These are phyloP conservation scores for Globisporangium camurandrum DNA, from an alignment of 352 stramenopile species.

Conservation along the genomic window DNA sequence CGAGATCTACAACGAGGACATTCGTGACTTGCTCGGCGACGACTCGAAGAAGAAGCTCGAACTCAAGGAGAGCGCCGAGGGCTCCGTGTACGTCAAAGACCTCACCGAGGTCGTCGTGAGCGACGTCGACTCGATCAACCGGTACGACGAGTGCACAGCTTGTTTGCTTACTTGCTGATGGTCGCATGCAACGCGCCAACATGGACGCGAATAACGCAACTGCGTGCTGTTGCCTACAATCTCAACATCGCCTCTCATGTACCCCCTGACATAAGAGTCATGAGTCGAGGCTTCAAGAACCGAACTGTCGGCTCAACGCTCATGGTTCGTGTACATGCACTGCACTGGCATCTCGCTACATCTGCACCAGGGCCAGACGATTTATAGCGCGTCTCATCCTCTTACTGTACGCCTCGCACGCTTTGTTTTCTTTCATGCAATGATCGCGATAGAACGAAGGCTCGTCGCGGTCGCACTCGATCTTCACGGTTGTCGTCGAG, in stretches of 20 bases:
- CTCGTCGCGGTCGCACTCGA: constrained; percentile 78
- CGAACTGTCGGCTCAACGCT: constrained; percentile 69
- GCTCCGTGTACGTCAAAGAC: constrained; percentile 86
- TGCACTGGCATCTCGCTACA: background rate
- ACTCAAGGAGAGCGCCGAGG: constrained; percentile 77
- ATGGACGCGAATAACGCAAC: no score
- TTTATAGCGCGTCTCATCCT: background rate
- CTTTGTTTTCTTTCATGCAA: no score
- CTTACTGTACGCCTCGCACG: background rate
- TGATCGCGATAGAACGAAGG: constrained; percentile 46
- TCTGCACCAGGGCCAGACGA: no score
- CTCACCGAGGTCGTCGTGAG: constrained; percentile 78
- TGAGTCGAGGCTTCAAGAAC: constrained; percentile 82
- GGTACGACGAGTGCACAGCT: no score
- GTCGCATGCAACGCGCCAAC: no score
- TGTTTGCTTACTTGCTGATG: background rate
- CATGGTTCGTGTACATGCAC: constrained; percentile 35
- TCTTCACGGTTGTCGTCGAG: constrained; percentile 82
- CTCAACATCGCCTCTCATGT: background rate
- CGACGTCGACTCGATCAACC: constrained; percentile 73
- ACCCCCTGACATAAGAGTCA: no score
- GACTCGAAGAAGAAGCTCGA: constrained; percentile 75
- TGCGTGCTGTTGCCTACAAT: background rate
- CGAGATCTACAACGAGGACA: constrained; percentile 95
- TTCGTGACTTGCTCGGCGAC: constrained; percentile 85